These are phyloP conservation scores for Colletotrichum sansevieriae DNA, from an alignment of 2,329 filamentous ascomycete genomes.

Conservation along the genomic window DNA sequence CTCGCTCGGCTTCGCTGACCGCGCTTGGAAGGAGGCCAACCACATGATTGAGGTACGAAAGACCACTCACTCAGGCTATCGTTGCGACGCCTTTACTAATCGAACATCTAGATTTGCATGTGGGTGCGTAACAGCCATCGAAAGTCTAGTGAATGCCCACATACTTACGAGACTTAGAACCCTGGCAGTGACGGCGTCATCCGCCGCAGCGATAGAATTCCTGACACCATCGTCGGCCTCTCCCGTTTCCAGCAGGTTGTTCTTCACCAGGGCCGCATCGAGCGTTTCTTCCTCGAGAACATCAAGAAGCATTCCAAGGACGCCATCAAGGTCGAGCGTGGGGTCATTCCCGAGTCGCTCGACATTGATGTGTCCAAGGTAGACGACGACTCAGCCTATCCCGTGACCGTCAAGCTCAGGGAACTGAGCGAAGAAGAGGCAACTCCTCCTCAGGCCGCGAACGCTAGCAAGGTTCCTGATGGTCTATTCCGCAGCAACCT, in stretches of 20 bases:
- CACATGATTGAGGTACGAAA: conserved; percentile 74
- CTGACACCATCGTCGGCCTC: conserved; percentile 72
- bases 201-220: conserved; percentile 69
- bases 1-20: conserved; percentile 75
- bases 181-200: conserved; percentile 71
- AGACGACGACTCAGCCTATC: conserved; percentile 67
- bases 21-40: conserved; percentile 75
- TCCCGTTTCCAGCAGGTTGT: conserved; percentile 75
- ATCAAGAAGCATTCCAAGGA: conserved; percentile 66
- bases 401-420: conserved; percentile 70
- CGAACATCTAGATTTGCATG: conserved; percentile 29
- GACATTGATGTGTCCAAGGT: conserved; percentile 64
- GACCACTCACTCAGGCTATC: not conserved
- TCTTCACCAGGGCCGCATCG: conserved; percentile 79
- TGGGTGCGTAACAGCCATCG: conserved; percentile 28
- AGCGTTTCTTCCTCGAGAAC: conserved; percentile 74
- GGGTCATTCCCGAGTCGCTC: conserved; percentile 68
- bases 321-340: conserved; percentile 68
- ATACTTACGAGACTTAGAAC: conserved; percentile 61
- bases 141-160: not conserved
- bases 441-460: conserved; percentile 54
- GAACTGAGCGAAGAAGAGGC: conserved; percentile 71
- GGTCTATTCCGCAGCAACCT: conserved; percentile 73
- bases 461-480: conserved; percentile 58
- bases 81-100: conserved; percentile 34